Percentiles rank a stretch among this genome's conserved stretches.
These are phyloP conservation scores for Colletotrichum higginsianum DNA, from an alignment of 2,329 filamentous ascomycete species.

Conservation along the genomic window DNA sequence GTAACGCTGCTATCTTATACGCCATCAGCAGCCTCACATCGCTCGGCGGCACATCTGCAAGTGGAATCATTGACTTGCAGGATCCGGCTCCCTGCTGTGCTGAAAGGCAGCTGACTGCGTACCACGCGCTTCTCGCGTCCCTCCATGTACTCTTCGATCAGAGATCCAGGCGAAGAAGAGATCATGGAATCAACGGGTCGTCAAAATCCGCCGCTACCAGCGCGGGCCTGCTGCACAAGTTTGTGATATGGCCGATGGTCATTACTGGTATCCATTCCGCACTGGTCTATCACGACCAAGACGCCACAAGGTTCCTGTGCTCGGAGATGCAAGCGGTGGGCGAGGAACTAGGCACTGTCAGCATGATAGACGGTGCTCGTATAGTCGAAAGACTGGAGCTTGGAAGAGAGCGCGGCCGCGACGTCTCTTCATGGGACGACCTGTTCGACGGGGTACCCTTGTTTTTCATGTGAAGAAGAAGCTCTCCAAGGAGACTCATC, in stretches of 20 bases:
- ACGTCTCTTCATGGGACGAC: conserved; percentile 5
- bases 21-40: conserved; percentile 25
- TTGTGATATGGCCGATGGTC: conserved; percentile 29
- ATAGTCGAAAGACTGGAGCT: conserved; percentile 4
- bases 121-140: not conserved
- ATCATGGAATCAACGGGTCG: not conserved
- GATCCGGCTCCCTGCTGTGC: not conserved
- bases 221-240: conserved; percentile 23
- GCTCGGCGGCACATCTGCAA: not conserved
- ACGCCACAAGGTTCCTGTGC: not conserved
- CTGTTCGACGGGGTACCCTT: conserved; percentile 32
- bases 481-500: not conserved
- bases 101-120: not conserved
- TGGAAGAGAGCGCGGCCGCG: not conserved
- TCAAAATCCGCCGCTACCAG: not conserved
- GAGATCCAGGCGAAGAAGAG: not conserved
- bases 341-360: conserved; percentile 25
- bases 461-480: conserved; percentile 23
- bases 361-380: conserved; percentile 35
- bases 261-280: conserved; percentile 25
- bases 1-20: not conserved
- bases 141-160: conserved; percentile 20
- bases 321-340: conserved; percentile 22
- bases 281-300: conserved; percentile 10
- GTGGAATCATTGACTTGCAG: not conserved